These are phyloP conservation scores for Ceratobasidium sp. DNA, from an alignment of 1,284 basidiomycete species.

Conservation along the genomic window DNA sequence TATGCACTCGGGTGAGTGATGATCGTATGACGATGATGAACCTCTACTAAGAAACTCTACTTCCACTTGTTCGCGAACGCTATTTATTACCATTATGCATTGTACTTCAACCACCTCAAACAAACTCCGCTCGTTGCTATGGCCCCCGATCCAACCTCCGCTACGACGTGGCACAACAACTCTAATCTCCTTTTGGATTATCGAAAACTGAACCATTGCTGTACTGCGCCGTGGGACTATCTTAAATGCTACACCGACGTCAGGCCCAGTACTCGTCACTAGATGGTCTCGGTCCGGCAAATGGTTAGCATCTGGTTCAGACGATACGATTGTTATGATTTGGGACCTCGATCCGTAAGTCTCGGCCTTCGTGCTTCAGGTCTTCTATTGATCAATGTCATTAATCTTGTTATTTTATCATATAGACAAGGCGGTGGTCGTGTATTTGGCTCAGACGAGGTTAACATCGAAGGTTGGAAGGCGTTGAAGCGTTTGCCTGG, in stretches of 20 bases:
- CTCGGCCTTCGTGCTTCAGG: no score
- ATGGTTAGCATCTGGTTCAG: slow-evolving; percentile 96
- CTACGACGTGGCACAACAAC: neutral
- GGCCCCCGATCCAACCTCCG: neutral
- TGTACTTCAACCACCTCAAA: no score
- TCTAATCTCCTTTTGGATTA: no score
- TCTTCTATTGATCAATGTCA: no score
- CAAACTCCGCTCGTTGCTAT: neutral
- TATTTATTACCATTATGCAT: no score
- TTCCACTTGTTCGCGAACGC: no score
- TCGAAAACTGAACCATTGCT: no score
- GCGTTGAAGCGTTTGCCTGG: slow-evolving; percentile 91
- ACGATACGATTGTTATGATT: slow-evolving; percentile 95
- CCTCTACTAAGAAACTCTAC: no score
- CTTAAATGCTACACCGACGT: no score
- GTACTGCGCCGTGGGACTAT: no score
- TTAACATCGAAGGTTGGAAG: slow-evolving; percentile 98
- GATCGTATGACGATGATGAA: no score
- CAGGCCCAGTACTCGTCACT: slow-evolving; percentile 91
- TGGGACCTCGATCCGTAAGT: slow-evolving; percentile 97
- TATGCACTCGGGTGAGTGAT: slow-evolving; percentile 82
- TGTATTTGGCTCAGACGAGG: slow-evolving; percentile 92
- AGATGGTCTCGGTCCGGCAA: slow-evolving; percentile 95
- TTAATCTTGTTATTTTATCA: neutral
- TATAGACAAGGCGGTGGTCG: slow-evolving; percentile 81